Percentiles rank a stretch among this genome's conserved stretches.
Evolutionary conservation across 768 basidiomycete species (phyloP).

Genomic region (Lanmaoa rubissima): DNA sequence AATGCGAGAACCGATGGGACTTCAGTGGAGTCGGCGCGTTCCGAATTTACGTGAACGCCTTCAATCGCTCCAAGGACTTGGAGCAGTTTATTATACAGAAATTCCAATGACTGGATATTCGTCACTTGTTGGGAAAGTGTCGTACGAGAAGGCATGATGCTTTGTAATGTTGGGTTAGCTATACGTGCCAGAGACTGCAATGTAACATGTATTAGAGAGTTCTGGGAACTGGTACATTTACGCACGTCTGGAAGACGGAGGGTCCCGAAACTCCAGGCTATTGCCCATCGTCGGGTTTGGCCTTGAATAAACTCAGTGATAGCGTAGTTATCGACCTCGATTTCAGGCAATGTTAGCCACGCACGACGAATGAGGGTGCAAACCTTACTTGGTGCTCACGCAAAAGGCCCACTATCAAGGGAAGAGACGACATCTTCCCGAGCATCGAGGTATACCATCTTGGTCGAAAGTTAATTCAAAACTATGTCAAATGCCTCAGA

Average conservation of each 20-base stretch:
- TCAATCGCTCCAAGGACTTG: conserved; percentile 36
- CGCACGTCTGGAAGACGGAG: conserved; percentile 76
- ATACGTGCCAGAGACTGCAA: conserved; percentile 38
- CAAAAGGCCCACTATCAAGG: conserved; percentile 55
- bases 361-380: not conserved
- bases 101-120: conserved; percentile 4
- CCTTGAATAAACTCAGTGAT: conserved; percentile 84
- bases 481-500: not conserved
- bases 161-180: conserved; percentile 42
- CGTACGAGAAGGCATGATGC: conserved; percentile 60
- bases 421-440: conserved; percentile 79
- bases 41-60: conserved; percentile 19
- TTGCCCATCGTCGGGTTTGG: conserved; percentile 86
- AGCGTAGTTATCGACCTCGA: conserved; percentile 82
- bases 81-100: conserved; percentile 22
- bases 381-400: conserved; percentile 42
- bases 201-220: conserved; percentile 31
- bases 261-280: conserved; percentile 80
- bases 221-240: conserved; percentile 5
- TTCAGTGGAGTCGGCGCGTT: not conserved
- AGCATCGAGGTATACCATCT: conserved; percentile 94
- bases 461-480: not conserved
- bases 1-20: conserved; percentile 26
- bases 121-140: conserved; percentile 45
- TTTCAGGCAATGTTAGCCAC: not conserved